A percentile compares a stretch with the other conserved stretches of the same genome.
Conservation (phyloP, 495 filamentous ascomycete species). For the Ascobolus immersus region DNA sequence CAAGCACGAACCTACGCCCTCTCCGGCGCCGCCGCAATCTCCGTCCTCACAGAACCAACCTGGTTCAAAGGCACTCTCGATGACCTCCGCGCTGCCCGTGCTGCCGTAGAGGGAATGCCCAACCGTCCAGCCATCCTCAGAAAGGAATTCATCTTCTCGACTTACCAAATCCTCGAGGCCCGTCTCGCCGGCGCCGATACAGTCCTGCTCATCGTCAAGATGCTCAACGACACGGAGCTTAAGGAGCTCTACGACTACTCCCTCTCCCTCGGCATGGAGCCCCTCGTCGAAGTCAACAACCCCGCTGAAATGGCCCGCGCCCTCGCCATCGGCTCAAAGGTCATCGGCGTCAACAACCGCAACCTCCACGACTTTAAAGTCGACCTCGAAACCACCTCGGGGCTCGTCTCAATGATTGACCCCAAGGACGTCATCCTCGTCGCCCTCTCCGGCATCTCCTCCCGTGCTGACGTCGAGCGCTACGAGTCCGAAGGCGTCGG, state of each 20-base stretch:
- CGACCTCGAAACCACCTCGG: conserved; percentile 77
- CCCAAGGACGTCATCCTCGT: conserved; percentile 69
- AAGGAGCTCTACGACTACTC: conserved; percentile 67
- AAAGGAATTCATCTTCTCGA: conserved; percentile 95
- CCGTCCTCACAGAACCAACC: conserved; percentile 87
- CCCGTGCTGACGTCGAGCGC: conserved; percentile 67
- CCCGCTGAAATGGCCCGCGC: conserved; percentile 77
- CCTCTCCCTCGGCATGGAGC: conserved; percentile 81
- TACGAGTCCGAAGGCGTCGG: conserved; percentile 76
- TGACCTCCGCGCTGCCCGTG: conserved; percentile 67
- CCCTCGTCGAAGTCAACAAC: conserved; percentile 88
- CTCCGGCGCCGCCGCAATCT: conserved; percentile 86
- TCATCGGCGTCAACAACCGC: conserved; percentile 94
- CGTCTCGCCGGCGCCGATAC: conserved; percentile 85
- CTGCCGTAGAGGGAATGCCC: conserved; percentile 64
- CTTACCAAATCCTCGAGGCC: conserved; percentile 94
- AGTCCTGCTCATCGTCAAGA: conserved; percentile 90
- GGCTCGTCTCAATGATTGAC: conserved; percentile 56
- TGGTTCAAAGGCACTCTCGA: conserved; percentile 98
- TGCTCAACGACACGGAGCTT: conserved; percentile 58
- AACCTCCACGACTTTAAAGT: conserved; percentile 92
- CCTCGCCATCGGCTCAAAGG: conserved; percentile 64
- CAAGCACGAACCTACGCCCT: conserved; percentile 83
- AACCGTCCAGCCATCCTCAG: conserved; percentile 77
- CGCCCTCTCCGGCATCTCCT: conserved; percentile 80